phyloP scores from a whole-genome alignment of 768 basidiomycete species.

The Imleria badia region DNA sequence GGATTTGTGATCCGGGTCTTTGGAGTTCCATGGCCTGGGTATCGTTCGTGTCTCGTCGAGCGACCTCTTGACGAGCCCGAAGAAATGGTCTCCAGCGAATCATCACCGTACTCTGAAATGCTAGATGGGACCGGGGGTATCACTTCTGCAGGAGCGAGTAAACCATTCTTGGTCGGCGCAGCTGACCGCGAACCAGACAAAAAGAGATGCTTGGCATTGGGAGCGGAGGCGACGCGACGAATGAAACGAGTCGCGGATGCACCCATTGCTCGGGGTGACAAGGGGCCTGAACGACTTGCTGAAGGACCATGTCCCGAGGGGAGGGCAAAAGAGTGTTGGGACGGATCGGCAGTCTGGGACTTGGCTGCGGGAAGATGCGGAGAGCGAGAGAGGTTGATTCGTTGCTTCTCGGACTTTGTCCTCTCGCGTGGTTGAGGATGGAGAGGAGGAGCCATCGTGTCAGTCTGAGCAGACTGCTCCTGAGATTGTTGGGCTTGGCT shows the following conservation, averaged over 20 bases:
- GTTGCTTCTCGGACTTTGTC: conserved; percentile 49
- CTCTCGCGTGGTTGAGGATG: conserved; percentile 28
- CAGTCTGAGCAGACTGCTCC: conserved; percentile 5
- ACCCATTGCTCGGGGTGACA: conserved; percentile 68
- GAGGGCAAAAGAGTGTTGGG: conserved; percentile 43
- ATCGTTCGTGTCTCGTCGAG: conserved; percentile 42
- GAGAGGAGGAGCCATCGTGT: conserved; percentile 27
- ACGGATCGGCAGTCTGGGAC: conserved; percentile 31
- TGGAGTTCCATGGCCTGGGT: conserved; percentile 23
- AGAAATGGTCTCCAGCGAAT: conserved; percentile 77
- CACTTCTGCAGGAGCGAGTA: conserved; percentile 68
- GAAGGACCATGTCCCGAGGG: conserved; percentile 29
- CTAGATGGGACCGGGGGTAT: conserved; percentile 53
- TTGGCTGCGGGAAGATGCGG: conserved; percentile 36
- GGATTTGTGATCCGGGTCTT: conserved; percentile 50
- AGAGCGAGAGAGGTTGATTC: conserved; percentile 47
- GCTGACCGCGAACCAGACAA: conserved; percentile 54
- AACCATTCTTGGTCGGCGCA: conserved; percentile 70
- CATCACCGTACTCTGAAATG: conserved; percentile 58
- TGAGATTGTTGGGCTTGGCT: conserved; percentile 12
- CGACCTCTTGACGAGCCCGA: conserved; percentile 69
- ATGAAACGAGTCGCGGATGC: conserved; percentile 86
- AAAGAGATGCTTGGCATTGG: conserved; percentile 93
- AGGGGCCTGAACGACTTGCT: conserved; percentile 44
- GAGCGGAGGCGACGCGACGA: conserved; percentile 93